Percentiles rank a stretch among this genome's conserved stretches.
phyloP scores from a whole-genome alignment of 116 monocot genomes.

The Phalaenopsis hybrid region DNA sequence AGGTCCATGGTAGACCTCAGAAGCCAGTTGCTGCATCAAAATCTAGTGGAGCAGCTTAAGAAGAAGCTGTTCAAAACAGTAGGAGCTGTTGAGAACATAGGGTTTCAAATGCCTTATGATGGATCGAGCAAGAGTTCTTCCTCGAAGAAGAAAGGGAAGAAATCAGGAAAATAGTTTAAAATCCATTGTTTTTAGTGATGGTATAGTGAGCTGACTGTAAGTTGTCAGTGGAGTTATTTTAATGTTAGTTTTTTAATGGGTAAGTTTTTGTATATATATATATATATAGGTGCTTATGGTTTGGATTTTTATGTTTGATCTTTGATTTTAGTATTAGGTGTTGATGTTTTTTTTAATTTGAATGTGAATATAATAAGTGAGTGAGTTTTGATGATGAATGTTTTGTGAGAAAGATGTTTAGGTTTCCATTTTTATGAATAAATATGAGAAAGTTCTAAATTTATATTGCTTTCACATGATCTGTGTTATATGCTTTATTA shows the following conservation, averaged over 20 bases:
- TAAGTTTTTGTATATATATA: neutral
- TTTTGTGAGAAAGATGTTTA: neutral
- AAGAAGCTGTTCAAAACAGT: constrained; percentile 81
- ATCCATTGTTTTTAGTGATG: neutral
- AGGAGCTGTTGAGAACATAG: constrained; percentile 73
- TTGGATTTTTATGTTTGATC: neutral
- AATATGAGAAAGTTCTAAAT: neutral
- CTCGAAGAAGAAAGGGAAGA: constrained; percentile 14
- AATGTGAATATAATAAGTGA: neutral
- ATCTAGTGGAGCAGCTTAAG: constrained; percentile 64
- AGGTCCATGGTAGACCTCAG: constrained; percentile 72
- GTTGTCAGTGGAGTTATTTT: too few relatives aligned
- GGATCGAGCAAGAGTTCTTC: constrained; percentile 5
- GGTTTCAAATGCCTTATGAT: constrained; percentile 37
- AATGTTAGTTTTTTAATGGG: too few relatives aligned
- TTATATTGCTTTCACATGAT: too few relatives aligned
- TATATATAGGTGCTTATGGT: neutral
- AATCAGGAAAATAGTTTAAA: constrained; percentile 9
- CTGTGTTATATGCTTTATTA: too few relatives aligned
- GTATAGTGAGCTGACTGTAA: too few relatives aligned
- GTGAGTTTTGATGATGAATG: neutral
- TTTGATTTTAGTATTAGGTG: neutral
- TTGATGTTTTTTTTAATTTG: neutral
- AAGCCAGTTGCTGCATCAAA: constrained; percentile 63
- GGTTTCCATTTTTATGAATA: neutral